phyloP scores from a whole-genome alignment of 768 basidiomycete genomes.

The Boletus rubroflammeus region DNA sequence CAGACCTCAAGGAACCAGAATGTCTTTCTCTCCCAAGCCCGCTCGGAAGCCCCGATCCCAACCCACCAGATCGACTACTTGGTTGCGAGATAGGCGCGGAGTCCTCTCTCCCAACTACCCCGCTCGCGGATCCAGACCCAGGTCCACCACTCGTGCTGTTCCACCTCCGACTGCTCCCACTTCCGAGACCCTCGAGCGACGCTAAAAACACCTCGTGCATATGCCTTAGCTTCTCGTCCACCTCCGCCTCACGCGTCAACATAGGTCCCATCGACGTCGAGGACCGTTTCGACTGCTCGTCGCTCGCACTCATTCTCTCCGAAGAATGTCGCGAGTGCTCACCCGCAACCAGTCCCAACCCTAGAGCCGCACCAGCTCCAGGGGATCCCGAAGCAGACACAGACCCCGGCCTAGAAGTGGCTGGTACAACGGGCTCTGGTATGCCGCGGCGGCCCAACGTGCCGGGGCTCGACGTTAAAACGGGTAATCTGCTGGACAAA shows the following conservation, averaged over 20 bases:
- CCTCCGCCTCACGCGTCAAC: conserved; percentile 62
- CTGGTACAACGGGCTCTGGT: background rate
- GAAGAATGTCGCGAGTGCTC: conserved; percentile 18
- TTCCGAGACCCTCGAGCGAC: conserved; percentile 58
- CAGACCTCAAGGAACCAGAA: conserved; percentile 32
- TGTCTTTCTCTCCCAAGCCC: conserved; percentile 23
- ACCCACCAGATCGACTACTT: conserved; percentile 2
- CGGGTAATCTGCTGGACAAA: background rate
- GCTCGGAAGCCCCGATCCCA: conserved; percentile 13
- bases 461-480: conserved; percentile 6
- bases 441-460: background rate
- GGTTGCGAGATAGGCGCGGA: conserved; percentile 6
- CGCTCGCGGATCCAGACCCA: conserved; percentile 11
- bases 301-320: conserved; percentile 17
- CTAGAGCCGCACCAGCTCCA: background rate
- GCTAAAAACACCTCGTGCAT: conserved; percentile 69
- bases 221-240: conserved; percentile 57
- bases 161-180: conserved; percentile 31
- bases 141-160: conserved; percentile 12
- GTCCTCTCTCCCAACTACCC: conserved; percentile 7
- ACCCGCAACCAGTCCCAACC: conserved; percentile 18
- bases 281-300: conserved; percentile 21
- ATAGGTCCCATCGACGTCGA: conserved; percentile 43
- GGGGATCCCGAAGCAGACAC: background rate
- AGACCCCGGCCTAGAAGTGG: conserved; percentile 3